These are phyloP conservation scores for Tolypocladium endophyticum DNA, from an alignment of 2,329 filamentous ascomycete species.

Conservation along the genomic window DNA sequence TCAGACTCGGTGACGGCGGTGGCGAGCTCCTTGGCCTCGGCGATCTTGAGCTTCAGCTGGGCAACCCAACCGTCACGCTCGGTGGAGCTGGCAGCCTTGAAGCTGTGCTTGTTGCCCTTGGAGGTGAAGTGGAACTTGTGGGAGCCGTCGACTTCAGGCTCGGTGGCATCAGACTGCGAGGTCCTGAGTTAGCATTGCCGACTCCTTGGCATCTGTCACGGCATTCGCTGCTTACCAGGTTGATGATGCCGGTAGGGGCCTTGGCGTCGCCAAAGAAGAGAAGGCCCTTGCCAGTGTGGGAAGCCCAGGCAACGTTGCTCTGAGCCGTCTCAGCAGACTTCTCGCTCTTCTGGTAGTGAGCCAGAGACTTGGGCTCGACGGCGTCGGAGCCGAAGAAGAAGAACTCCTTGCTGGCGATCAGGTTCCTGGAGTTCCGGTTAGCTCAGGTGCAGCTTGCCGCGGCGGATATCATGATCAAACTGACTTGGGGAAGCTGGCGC, in stretches of 20 bases:
- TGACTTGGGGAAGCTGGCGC: constrained; percentile 77
- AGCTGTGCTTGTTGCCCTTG: constrained; percentile 83
- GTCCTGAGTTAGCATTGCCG: constrained; percentile 1
- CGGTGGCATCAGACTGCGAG: constrained; percentile 46
- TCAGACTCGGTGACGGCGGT: constrained; percentile 66
- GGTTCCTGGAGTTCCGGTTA: constrained; percentile 48
- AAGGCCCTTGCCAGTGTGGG: constrained; percentile 89
- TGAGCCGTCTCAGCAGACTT: constrained; percentile 69
- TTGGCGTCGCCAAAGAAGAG: constrained; percentile 86
- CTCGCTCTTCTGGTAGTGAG: constrained; percentile 74
- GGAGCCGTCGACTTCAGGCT: constrained; percentile 64
- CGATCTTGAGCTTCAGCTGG: constrained; percentile 70
- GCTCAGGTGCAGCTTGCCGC: background rate
- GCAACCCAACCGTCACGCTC: constrained; percentile 92
- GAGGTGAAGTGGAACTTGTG: constrained; percentile 80
- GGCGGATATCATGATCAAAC: constrained; percentile 18
- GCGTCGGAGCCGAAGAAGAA: constrained; percentile 77
- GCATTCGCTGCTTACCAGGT: constrained; percentile 55
- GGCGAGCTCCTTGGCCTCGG: constrained; percentile 75
- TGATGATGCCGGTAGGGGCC: constrained; percentile 70
- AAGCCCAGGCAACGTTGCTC: constrained; percentile 78
- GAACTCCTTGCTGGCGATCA: constrained; percentile 85
- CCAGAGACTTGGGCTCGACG: constrained; percentile 62
- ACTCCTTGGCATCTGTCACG: background rate
- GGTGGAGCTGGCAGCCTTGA: constrained; percentile 64